Evolutionary conservation across 345 rosid species (phyloP).

Genomic region (Durio zibethinus): DNA sequence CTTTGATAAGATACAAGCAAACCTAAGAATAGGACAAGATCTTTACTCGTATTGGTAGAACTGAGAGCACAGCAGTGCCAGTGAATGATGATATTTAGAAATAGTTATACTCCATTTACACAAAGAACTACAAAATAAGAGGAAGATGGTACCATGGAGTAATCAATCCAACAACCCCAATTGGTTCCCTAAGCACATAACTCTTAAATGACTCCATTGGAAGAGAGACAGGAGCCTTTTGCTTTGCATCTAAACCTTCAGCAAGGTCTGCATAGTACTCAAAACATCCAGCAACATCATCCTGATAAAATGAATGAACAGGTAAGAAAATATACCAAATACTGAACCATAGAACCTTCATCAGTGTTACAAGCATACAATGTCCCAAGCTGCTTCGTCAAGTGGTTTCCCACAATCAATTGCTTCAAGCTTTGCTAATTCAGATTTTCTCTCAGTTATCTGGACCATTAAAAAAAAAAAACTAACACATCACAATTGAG

Average conservation of each 20-base stretch:
- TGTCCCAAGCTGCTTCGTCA: conserved; percentile 92
- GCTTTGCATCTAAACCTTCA: conserved; percentile 88
- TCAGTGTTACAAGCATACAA: conserved; percentile 42
- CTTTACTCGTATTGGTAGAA: not conserved
- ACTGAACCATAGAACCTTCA: not conserved
- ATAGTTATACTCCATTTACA: not conserved
- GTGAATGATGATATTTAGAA: not conserved
- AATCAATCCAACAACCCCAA: conserved; percentile 93
- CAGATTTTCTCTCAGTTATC: conserved; percentile 77
- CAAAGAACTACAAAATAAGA: conserved; percentile 6
- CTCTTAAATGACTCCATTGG: conserved; percentile 82
- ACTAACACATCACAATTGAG: not conserved
- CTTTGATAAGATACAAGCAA: not conserved
- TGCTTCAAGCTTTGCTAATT: conserved; percentile 80
- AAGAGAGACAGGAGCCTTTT: conserved; percentile 77
- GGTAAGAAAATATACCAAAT: conserved; percentile 14
- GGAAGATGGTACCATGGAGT: conserved; percentile 75
- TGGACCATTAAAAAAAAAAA: conserved; percentile 31
- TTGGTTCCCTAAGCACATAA: conserved; percentile 76
- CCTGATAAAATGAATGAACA: conserved; percentile 49
- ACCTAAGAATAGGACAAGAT: not conserved
- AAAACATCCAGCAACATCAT: conserved; percentile 96
- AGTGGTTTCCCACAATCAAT: conserved; percentile 90
- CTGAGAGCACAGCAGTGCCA: not conserved
- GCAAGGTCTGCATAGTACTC: conserved; percentile 96